phyloP scores from a whole-genome alignment of 202 grass and related monocot species.

The Setaria italica region DNA sequence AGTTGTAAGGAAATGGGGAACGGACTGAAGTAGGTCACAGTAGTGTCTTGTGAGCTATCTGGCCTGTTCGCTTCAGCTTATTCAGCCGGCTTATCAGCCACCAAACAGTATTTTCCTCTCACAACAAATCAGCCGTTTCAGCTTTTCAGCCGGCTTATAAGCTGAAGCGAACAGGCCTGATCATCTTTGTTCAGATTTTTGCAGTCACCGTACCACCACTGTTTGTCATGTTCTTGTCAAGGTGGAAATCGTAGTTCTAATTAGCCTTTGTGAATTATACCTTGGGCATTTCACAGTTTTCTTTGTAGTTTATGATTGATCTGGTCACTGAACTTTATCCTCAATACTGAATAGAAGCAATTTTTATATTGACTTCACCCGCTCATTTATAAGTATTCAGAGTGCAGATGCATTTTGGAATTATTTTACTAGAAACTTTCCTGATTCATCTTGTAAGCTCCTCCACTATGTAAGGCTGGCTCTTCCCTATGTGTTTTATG shows the following conservation, averaged over 20 bases:
- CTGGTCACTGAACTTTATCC: not conserved
- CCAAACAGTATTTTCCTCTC: too few relatives aligned
- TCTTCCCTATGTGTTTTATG: not conserved
- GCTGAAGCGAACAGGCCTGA: too few relatives aligned
- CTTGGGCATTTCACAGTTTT: not conserved
- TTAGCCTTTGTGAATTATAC: conserved; percentile 13
- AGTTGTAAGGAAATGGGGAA: conserved; percentile 73
- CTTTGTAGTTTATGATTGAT: not conserved
- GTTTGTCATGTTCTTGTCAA: not conserved
- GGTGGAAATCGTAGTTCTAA: not conserved
- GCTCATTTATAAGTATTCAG: not conserved
- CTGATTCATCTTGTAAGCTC: not conserved
- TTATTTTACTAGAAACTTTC: not conserved
- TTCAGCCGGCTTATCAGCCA: too few relatives aligned
- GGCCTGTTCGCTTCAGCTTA: too few relatives aligned
- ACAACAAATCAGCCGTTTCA: too few relatives aligned
- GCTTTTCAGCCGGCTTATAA: too few relatives aligned
- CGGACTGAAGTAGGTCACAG: conserved; percentile 46
- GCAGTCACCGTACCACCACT: not conserved
- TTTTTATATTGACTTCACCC: not conserved
- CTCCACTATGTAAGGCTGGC: not conserved
- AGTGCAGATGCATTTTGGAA: not conserved
- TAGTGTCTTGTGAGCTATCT: not conserved
- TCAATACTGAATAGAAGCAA: not conserved
- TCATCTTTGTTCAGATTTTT: not conserved